phyloP scores from a whole-genome alignment of 176 grass and related monocot species.

The Urochloa ruziziensis region DNA sequence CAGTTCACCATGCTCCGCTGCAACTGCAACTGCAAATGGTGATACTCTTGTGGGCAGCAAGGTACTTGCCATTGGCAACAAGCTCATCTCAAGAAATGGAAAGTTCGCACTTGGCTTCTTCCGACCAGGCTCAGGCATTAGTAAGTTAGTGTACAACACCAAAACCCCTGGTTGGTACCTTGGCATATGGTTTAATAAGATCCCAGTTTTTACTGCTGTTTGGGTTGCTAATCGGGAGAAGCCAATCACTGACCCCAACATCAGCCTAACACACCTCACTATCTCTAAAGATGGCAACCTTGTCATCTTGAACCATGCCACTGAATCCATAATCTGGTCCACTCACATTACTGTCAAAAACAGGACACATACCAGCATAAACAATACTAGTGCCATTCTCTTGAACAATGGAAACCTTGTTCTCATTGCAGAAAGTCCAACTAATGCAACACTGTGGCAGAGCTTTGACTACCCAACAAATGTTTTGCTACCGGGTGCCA shows the following conservation, averaged over 20 bases:
- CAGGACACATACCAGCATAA: neutral
- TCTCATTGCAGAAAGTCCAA: neutral
- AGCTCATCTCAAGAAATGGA: neutral
- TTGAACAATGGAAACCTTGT: neutral
- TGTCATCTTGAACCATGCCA: neutral
- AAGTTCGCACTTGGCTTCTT: neutral
- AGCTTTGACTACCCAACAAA: constrained; percentile 47
- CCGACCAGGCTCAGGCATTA: neutral
- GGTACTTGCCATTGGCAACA: neutral
- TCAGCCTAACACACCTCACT: neutral
- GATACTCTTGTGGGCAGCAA: neutral
- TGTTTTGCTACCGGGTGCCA: constrained; percentile 17
- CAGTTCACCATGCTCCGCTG: neutral
- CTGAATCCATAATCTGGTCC: neutral
- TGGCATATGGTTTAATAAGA: neutral
- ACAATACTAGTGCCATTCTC: neutral
- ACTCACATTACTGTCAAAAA: neutral
- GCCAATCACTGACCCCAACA: neutral
- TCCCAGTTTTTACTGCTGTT: neutral
- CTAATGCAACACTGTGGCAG: constrained; percentile 23
- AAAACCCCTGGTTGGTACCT: neutral
- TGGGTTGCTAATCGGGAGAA: neutral
- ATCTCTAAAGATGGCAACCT: neutral
- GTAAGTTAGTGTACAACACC: neutral
- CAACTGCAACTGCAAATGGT: neutral